Evolutionary conservation across 1,139 yeast genomes (phyloP), one percentile per base, ranked within the genome.

Genomic region (Saccharomyces hybrid): DNA sequence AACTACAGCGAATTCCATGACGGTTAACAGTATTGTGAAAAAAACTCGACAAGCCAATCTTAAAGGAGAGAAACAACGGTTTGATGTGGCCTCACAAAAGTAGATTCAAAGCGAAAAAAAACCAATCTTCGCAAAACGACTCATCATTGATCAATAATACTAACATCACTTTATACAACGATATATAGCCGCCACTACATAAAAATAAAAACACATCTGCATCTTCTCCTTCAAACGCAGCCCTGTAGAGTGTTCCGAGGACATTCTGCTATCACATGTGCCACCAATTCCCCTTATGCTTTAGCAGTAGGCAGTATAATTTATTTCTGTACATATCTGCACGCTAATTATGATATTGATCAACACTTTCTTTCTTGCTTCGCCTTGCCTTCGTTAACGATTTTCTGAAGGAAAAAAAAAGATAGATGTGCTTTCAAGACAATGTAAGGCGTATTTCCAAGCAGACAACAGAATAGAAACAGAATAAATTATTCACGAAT

Each of bases 51-150:
- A 62, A 58, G 47, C 60, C 62, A 8, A 52, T 67, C 31, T 24
- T 58, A 3, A 62, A 55, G 26, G 64, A 59, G 42, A 60, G 61
- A 29, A 60, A 63, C 50, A 57, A 53, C 24, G 48, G 59, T 12
- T 34, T 65, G 26, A 48, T 50, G 4, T 68, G 71, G 71, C 71
- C 71, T 4, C 44, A 38, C 21, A 38, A 38, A 19, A 16, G 12
- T 11, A 38, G 44, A 38, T 16, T 16, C 19, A 38, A 38, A 4
- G 26, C 44, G 9, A 38, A 38, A 3, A 38, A 16, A 16, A 38
- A 38, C 7, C 44, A 38, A 6, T n/a, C 24, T 19, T 16, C 24
- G 44, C 44, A 19, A 5, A 16, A 19, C 26, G 24, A 19, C 7
- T 4, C 26, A 38, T 38, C 44, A 2, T 19, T 38, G 19, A 9